Conservation (phyloP, 148 eudicot genomes). For the Rhododendron simsii region DNA sequence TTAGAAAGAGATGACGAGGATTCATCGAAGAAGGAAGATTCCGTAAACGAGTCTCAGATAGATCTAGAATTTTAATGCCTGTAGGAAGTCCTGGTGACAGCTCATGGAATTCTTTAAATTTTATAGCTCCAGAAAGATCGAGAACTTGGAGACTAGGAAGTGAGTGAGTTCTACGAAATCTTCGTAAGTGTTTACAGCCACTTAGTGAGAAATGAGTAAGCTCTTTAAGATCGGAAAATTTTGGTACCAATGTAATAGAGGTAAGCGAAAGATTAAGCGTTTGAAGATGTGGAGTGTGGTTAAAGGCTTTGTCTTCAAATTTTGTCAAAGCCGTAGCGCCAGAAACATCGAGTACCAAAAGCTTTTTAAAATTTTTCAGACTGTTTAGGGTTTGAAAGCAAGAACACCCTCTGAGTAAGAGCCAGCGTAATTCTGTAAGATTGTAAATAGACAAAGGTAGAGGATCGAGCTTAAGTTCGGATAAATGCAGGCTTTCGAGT, state of each 20-base stretch:
- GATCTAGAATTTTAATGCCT: conserved; percentile 17
- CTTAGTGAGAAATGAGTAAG: conserved; percentile 30
- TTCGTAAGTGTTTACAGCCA: conserved; percentile 9
- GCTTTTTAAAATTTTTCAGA: conserved; percentile 5
- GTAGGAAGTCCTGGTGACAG: neutral
- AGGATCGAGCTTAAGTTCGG: conserved; percentile 12
- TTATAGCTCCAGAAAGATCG: conserved; percentile 24
- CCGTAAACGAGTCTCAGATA: conserved; percentile 17
- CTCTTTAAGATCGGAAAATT: neutral
- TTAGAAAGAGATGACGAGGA: conserved; percentile 15
- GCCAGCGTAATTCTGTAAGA: conserved; percentile 19
- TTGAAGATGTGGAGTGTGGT: conserved; percentile 8
- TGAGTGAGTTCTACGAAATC: conserved; percentile 10
- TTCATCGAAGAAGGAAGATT: conserved; percentile 17
- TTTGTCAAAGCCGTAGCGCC: conserved; percentile 11
- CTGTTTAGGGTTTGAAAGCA: neutral
- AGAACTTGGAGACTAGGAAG: conserved; percentile 12
- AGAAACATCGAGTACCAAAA: conserved; percentile 28
- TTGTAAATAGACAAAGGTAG: conserved; percentile 21
- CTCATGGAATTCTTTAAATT: conserved; percentile 21
- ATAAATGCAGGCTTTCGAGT: conserved; percentile 25
- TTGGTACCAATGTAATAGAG: conserved; percentile 15
- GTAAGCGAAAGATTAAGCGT: conserved; percentile 28
- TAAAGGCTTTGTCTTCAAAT: conserved; percentile 2
- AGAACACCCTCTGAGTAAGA: conserved; percentile 27